A percentile compares a stretch with the other conserved stretches of the same genome.
phyloP scores from a whole-genome alignment of 371 early-diverging fungal species.

The Parasitella parasitica region DNA sequence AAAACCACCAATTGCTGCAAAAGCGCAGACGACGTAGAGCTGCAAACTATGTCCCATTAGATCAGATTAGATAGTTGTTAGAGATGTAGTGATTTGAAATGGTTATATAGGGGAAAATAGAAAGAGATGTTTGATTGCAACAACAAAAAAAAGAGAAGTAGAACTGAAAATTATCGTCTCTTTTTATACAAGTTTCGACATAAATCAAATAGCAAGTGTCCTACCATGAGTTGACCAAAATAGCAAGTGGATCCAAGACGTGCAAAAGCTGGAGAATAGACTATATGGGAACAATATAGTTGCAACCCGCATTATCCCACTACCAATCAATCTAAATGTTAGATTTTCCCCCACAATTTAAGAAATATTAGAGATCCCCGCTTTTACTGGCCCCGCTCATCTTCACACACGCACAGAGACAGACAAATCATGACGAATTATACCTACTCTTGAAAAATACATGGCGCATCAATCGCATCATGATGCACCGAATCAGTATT shows the following conservation, averaged over 20 bases:
- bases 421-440: background rate
- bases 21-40: conserved; percentile 37
- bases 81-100: background rate
- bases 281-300: conserved; percentile 4
- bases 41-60: conserved; percentile 20
- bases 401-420: background rate
- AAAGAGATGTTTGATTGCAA: background rate
- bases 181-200: conserved; percentile 2
- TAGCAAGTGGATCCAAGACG: conserved; percentile 2
- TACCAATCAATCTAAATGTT: background rate
- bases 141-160: background rate
- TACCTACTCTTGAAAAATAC: background rate
- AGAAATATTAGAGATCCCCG: background rate
- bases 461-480: background rate
- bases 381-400: background rate
- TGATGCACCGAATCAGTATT: background rate
- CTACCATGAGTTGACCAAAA: background rate
- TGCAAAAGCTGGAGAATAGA: conserved; percentile 10
- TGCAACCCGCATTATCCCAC: background rate
- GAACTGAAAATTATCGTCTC: background rate
- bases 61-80: background rate
- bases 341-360: background rate
- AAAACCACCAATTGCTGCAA: conserved; percentile 53
- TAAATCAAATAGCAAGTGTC: background rate
- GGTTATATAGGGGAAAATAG: background rate